phyloP scores from a whole-genome alignment of 345 rosid species.

The Bretschneidera sinensis region DNA sequence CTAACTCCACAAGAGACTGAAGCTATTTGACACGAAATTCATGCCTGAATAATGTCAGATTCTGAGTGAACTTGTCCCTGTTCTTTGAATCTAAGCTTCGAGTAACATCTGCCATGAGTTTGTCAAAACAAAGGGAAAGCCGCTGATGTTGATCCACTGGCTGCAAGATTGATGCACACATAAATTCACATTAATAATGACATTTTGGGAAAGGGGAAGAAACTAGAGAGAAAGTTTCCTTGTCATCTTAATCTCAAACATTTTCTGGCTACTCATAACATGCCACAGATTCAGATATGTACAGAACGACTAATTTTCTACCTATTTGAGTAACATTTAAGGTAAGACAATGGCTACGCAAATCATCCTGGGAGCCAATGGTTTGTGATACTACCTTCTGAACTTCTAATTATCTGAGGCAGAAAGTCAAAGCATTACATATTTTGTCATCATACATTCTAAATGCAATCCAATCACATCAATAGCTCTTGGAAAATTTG shows the following conservation, averaged over 20 bases:
- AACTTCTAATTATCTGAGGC: too few relatives aligned
- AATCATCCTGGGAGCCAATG: too few relatives aligned
- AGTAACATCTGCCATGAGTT: slow-evolving; percentile 83
- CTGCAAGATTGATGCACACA: slow-evolving; percentile 44
- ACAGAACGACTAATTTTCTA: neutral
- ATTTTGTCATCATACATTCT: too few relatives aligned
- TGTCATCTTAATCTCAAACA: neutral
- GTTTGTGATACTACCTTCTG: too few relatives aligned
- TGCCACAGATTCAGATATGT: neutral
- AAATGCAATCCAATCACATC: too few relatives aligned
- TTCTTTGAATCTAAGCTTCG: slow-evolving; percentile 88
- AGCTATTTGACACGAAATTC: slow-evolving; percentile 81
- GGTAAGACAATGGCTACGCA: too few relatives aligned
- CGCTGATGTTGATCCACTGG: slow-evolving; percentile 86
- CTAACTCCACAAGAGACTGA: neutral
- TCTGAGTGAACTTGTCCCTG: slow-evolving; percentile 96
- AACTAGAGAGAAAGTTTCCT: neutral
- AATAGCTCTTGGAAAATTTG: too few relatives aligned
- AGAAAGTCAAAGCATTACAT: too few relatives aligned
- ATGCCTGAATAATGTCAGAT: slow-evolving; percentile 73
- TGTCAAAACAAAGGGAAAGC: slow-evolving; percentile 78
- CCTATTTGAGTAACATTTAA: neutral
- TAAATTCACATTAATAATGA: neutral
- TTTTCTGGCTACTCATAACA: neutral
- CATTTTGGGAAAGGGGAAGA: neutral